phyloP scores from a whole-genome alignment of 345 rosid genomes.

The Pugionium dolabratum region DNA sequence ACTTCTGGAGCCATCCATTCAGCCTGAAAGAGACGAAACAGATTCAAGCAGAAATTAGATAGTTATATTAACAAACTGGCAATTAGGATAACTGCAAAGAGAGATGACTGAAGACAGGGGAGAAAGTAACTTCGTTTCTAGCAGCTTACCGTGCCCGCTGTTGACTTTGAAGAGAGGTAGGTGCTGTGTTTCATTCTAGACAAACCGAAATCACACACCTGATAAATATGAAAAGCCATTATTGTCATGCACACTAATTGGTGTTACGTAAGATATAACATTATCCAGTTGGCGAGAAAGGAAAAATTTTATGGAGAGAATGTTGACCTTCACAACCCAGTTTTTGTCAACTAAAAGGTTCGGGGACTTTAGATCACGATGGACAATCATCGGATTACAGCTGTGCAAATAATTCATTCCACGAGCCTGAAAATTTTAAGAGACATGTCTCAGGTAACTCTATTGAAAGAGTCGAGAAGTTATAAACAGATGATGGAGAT shows the following conservation, averaged over 20 bases:
- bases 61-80: not conserved
- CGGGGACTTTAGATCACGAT: slow-evolving; percentile 94
- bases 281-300: slow-evolving; percentile 10
- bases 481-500: not conserved
- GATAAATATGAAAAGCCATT: slow-evolving; percentile 3
- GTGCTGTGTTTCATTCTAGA: slow-evolving; percentile 94
- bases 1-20: slow-evolving; percentile 99
- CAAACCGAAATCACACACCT: slow-evolving; percentile 96
- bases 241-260: slow-evolving; percentile 1
- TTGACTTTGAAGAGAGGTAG: slow-evolving; percentile 86
- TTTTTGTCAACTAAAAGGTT: slow-evolving; percentile 93
- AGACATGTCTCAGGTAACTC: slow-evolving; percentile 23
- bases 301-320: not conserved
- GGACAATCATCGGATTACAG: slow-evolving; percentile 81
- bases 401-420: slow-evolving; percentile 98
- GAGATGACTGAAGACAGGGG: slow-evolving; percentile 10
- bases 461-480: slow-evolving; percentile 7
- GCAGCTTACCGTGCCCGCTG: slow-evolving; percentile 87
- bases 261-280: not conserved
- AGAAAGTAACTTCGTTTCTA: not conserved
- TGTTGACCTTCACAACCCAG: slow-evolving; percentile 89
- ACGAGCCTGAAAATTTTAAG: slow-evolving; percentile 68
- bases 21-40: slow-evolving; percentile 55
- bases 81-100: not conserved
- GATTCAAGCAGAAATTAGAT: slow-evolving; percentile 1